Evolutionary conservation across 257 asterid genomes (phyloP).

Genomic region (Euphrasia confusa): DNA sequence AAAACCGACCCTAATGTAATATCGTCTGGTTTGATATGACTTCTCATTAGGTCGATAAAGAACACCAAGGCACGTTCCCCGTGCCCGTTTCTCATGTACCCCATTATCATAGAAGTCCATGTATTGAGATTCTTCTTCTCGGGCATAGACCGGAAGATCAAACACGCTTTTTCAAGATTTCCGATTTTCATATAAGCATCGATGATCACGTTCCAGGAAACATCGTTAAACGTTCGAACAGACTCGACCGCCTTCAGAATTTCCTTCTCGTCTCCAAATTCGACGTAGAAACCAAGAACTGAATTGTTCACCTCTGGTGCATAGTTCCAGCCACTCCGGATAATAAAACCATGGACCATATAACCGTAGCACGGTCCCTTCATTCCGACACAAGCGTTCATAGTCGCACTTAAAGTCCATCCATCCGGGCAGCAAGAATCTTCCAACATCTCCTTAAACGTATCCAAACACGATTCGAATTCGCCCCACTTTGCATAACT

Average conservation of each 20-base stretch:
- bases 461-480: constrained; percentile 33
- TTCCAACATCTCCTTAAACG: constrained; percentile 57
- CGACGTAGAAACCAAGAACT: constrained; percentile 47
- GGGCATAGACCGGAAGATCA: constrained; percentile 36
- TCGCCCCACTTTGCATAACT: constrained; percentile 48
- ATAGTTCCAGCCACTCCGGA: constrained; percentile 54
- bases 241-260: constrained; percentile 39
- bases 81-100: constrained; percentile 50
- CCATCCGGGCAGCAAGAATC: constrained; percentile 50
- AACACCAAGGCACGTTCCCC: constrained; percentile 42
- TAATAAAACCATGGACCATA: constrained; percentile 43
- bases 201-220: constrained; percentile 56
- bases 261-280: constrained; percentile 40
- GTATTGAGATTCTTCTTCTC: constrained; percentile 52
- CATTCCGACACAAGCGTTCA: constrained; percentile 52
- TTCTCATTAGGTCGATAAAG: constrained; percentile 36
- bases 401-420: constrained; percentile 60
- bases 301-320: constrained; percentile 68
- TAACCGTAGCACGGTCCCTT: constrained; percentile 31
- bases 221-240: constrained; percentile 32
- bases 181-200: constrained; percentile 77
- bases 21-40: constrained; percentile 47
- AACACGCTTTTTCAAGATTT: constrained; percentile 36
- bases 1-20: constrained; percentile 61
- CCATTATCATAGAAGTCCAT: constrained; percentile 67